Percentiles rank a stretch among this genome's conserved stretches.
Evolutionary conservation across 306 rosid species (phyloP).

Genomic region (Herpetospermum pedunculosum): DNA sequence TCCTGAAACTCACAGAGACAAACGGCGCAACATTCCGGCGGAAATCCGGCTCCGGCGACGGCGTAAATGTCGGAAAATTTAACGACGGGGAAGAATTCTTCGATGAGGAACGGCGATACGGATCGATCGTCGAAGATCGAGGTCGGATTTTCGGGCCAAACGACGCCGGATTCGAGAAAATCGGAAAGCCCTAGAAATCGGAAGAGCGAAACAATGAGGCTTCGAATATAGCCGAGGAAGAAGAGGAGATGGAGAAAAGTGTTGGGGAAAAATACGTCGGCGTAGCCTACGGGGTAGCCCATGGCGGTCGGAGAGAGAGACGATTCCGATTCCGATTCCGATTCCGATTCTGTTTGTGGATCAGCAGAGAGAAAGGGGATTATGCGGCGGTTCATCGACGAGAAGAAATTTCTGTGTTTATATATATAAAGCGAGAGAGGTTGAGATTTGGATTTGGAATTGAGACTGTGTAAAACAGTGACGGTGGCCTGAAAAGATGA

Average conservation of each 20-base stretch:
- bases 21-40: slow-evolving; percentile 14
- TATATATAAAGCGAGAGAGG: not conserved
- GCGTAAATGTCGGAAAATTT: slow-evolving; percentile 1
- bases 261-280: slow-evolving; percentile 2
- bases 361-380: not conserved
- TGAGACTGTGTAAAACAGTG: not conserved
- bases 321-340: not conserved
- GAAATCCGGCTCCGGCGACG: not conserved
- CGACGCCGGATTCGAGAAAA: slow-evolving; percentile 3
- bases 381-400: not conserved
- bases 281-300: slow-evolving; percentile 11
- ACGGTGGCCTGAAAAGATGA: not conserved
- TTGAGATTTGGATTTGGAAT: not conserved
- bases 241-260: not conserved
- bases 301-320: not conserved
- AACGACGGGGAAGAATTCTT: slow-evolving; percentile 1
- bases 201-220: slow-evolving; percentile 1
- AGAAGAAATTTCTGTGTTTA: not conserved
- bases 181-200: slow-evolving; percentile 9
- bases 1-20: slow-evolving; percentile 10
- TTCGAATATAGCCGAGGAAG: not conserved
- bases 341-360: not conserved
- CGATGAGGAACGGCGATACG: not conserved
- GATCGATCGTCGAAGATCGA: not conserved
- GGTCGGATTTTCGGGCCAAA: not conserved